Evolutionary conservation across 306 rosid species (phyloP), one percentile per base, ranked within the genome.

Genomic region (Neltuma alba): DNA sequence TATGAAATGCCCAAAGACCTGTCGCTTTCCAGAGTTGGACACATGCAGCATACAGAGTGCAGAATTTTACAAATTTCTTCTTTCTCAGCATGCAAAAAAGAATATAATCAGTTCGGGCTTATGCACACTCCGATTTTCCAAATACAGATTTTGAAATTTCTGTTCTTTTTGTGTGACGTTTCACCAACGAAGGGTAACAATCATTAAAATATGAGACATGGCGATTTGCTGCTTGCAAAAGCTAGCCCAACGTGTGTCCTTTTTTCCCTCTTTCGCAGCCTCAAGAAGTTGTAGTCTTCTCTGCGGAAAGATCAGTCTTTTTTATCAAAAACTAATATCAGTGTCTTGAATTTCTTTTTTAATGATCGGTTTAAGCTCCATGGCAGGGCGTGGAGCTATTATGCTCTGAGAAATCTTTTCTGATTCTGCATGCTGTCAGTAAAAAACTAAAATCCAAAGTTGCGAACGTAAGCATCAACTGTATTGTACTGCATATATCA

Each of bases 71-170:
- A 86, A 85, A 84, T 63, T 88, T 81, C 72, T 86, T 92, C 85
- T 89, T 92, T 94, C 91, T 69, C 92, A 85, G 85, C 92, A 88
- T 91, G 91, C 90, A 84, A 81, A 87, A 82, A 74, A 81, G 90
- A 88, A 87, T 81, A 81, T 78, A 84, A 85, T 85, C 88, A 50
- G 74, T 81, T 69, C 75, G 79, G 76, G 10, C n/a, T 13, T 78
- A 78, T 87, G 67, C 76, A 71, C 44, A 37, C 27, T 9, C 33
- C 31, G 1, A 12, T 67, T 67, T 67, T 67, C 18, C 21, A n/a
- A 38, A 65, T 16, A 21, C 30, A 66, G 25, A 66, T n/a, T n/a
- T 62, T 12, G 57, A 72, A 23, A 52, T n/a, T 50, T 48, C 4
- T 38, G 28, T 66, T 66, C 18, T 23, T 9, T 57, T 6, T 66